A percentile compares a stretch with the other conserved stretches of the same genome.
Conservation (phyloP, 2,329 filamentous ascomycete genomes). For the Biscogniauxia mediterranea region DNA sequence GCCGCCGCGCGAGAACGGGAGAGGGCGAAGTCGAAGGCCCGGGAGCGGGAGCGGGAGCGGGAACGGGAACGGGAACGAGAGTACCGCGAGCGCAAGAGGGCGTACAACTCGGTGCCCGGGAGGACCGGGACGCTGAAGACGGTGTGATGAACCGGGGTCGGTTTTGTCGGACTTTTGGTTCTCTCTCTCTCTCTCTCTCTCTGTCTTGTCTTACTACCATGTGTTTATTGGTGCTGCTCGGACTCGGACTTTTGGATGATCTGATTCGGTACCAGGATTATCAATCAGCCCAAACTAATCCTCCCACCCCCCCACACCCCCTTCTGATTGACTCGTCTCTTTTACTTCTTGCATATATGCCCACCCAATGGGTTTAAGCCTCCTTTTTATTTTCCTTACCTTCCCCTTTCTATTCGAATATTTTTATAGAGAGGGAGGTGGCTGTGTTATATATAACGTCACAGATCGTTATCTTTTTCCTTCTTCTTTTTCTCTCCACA, state of each 20-base stretch:
- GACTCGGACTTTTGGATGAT: no score
- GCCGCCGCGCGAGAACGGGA: conserved; percentile 10
- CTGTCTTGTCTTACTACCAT: no score
- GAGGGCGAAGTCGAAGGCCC: conserved; percentile 11
- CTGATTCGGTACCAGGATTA: no score
- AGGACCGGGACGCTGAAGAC: conserved; percentile 32
- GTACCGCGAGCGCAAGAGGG: conserved; percentile 20
- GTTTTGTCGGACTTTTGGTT: no score
- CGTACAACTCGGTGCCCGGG: conserved; percentile 30
- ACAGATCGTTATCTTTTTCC: not conserved
- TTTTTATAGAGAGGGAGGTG: not conserved
- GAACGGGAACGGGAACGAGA: conserved; percentile 23
- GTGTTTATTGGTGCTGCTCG: no score
- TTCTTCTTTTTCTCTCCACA: not conserved
- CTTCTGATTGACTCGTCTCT: not conserved
- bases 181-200: no score
- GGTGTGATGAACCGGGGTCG: conserved; percentile 20
- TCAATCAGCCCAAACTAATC: no score
- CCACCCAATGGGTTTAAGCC: not conserved
- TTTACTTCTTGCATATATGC: not conserved
- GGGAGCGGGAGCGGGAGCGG: conserved; percentile 19
- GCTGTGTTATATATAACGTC: not conserved
- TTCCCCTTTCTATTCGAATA: not conserved
- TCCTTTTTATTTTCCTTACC: not conserved
- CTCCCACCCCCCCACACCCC: no score